Percentiles rank a stretch among this genome's conserved stretches.
phyloP scores from a whole-genome alignment of 2,329 filamentous ascomycete genomes.

The Sporothrix dimorphospora region DNA sequence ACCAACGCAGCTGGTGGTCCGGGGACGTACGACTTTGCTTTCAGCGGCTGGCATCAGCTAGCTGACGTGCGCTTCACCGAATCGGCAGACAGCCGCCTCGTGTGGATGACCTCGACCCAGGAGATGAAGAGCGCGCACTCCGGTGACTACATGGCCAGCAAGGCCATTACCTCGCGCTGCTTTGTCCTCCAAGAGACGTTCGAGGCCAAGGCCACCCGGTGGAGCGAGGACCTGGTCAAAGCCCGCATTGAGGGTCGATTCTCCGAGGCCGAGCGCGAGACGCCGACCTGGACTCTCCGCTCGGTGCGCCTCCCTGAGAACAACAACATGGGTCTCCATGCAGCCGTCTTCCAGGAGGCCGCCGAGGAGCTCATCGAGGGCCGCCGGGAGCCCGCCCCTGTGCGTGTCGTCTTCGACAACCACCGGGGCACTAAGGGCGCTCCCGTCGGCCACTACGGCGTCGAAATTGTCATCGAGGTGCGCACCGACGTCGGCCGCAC shows the following conservation, averaged over 20 bases:
- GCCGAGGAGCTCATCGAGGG: conserved; percentile 64
- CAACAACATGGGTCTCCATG: conserved; percentile 60
- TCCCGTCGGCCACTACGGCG: conserved; percentile 67
- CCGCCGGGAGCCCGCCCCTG: conserved; percentile 67
- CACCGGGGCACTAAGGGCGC: conserved; percentile 67
- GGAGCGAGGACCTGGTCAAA: conserved; percentile 84
- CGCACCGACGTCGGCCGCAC: conserved; percentile 52
- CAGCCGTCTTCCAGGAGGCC: conserved; percentile 73
- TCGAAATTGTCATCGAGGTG: conserved; percentile 72
- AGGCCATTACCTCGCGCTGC: conserved; percentile 63
- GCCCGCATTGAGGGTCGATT: conserved; percentile 86
- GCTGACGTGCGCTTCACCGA: conserved; percentile 74
- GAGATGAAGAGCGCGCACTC: conserved; percentile 59
- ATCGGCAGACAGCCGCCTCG: conserved; percentile 63
- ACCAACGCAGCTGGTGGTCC: conserved; percentile 64
- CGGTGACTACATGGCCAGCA: conserved; percentile 52
- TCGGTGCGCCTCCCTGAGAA: conserved; percentile 66
- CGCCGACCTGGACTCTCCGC: conserved; percentile 77
- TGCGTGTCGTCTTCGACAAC: conserved; percentile 75
- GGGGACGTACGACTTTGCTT: conserved; percentile 70
- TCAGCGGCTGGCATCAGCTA: conserved; percentile 72
- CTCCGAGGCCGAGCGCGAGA: conserved; percentile 79
- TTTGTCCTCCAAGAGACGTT: conserved; percentile 76
- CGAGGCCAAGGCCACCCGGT: conserved; percentile 74
- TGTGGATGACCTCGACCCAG: conserved; percentile 69